These are phyloP conservation scores for Adansonia madagascariensis DNA, from an alignment of 441 rosid genomes.

Conservation along the genomic window DNA sequence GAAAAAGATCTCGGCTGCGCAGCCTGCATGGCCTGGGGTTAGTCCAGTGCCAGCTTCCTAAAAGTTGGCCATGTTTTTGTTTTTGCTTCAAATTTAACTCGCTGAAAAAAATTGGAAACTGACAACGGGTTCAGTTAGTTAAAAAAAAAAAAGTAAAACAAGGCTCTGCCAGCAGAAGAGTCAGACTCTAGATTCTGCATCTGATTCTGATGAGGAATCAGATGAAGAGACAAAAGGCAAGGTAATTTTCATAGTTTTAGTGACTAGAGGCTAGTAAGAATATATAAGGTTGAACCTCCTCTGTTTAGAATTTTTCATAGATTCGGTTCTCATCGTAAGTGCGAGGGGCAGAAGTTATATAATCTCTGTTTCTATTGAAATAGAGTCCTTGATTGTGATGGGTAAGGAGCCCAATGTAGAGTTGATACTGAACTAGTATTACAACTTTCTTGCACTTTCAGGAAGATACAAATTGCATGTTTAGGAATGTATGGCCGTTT, in stretches of 20 bases:
- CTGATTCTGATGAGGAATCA: conserved; percentile 59
- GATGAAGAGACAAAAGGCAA: conserved; percentile 53
- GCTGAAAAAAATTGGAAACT: conserved; percentile 25
- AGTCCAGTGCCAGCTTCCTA: conserved; percentile 45
- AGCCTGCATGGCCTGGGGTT: conserved; percentile 67
- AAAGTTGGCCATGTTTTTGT: conserved; percentile 6
- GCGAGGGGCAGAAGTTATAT: neutral
- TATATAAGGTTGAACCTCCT: conserved; percentile 10
- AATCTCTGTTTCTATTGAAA: neutral
- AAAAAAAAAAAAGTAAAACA: conserved; percentile 72
- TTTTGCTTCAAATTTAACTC: conserved; percentile 22
- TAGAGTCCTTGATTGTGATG: neutral
- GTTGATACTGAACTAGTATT: neutral
- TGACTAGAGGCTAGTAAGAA: neutral
- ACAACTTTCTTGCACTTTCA: neutral
- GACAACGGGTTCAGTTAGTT: conserved; percentile 65
- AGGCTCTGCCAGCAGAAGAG: conserved; percentile 57
- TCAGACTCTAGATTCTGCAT: conserved; percentile 47
- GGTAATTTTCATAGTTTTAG: conserved; percentile 45
- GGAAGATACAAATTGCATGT: too few relatives aligned
- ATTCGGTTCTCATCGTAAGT: neutral
- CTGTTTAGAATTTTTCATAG: neutral
- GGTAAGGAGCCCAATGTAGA: neutral
- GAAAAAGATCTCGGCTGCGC: conserved; percentile 72
- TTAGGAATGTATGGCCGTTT: too few relatives aligned